These are phyloP conservation scores for Apiosordaria backusii DNA, from an alignment of 495 filamentous ascomycete genomes.

Conservation along the genomic window DNA sequence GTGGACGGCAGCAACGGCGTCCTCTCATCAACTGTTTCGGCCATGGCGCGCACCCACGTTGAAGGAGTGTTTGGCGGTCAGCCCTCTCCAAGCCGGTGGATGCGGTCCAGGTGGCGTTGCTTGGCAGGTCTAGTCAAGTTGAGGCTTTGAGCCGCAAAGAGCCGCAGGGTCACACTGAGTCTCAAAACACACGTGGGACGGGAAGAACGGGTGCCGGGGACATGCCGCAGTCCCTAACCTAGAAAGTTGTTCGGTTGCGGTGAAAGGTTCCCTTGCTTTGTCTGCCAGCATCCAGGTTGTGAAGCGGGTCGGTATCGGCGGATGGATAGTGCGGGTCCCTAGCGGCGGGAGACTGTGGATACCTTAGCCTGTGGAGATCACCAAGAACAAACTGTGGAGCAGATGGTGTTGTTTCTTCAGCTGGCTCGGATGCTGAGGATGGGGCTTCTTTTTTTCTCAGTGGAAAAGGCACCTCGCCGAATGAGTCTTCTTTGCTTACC, in stretches of 20 bases:
- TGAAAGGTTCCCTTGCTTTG: not conserved
- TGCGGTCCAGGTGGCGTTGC: not conserved
- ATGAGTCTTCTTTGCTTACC: no score
- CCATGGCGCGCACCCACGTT: not conserved
- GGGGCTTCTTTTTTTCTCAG: not conserved
- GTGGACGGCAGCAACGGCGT: not conserved
- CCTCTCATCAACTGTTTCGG: not conserved
- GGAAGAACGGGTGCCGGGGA: not conserved
- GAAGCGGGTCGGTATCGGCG: not conserved
- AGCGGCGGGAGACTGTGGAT: not conserved
- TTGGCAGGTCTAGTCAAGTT: not conserved
- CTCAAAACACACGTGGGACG: not conserved
- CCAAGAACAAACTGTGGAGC: not conserved
- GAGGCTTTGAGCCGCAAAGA: no score
- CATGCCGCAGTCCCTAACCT: no score
- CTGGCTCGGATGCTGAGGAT: not conserved
- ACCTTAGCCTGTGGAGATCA: not conserved
- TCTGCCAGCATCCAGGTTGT: not conserved
- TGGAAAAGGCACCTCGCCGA: no score
- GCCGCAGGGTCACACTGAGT: not conserved
- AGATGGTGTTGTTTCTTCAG: not conserved
- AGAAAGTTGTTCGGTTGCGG: not conserved
- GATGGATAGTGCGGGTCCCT: not conserved
- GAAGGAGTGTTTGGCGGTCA: no score
- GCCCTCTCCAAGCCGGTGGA: no score